phyloP scores from a whole-genome alignment of 1,284 basidiomycete genomes.

The Pyrrhoderma noxium region DNA sequence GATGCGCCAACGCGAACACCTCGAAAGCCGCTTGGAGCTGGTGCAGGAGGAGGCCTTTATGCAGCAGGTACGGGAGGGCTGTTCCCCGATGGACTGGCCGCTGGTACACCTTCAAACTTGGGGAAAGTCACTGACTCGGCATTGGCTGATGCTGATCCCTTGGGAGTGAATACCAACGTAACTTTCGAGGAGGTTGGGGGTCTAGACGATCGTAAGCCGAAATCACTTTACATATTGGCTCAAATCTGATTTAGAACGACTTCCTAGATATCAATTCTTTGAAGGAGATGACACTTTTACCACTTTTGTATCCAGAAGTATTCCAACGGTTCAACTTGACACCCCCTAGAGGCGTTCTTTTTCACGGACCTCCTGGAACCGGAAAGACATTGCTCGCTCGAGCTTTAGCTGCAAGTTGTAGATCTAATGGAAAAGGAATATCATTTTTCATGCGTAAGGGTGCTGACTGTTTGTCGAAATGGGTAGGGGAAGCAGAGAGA shows the following conservation, averaged over 20 bases:
- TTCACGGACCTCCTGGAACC: constrained; percentile 94
- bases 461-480: constrained; percentile 96
- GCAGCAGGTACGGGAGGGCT: constrained; percentile 46
- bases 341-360: constrained; percentile 93
- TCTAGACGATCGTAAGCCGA: constrained; percentile 79
- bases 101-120: constrained; percentile 71
- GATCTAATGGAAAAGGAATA: constrained; percentile 84
- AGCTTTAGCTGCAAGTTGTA: constrained; percentile 91
- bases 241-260: constrained; percentile 2
- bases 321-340: constrained; percentile 95
- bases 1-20: constrained; percentile 60
- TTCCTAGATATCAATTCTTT: constrained; percentile 84
- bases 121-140: constrained; percentile 79
- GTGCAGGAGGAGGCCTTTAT: constrained; percentile 38
- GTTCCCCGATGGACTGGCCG: constrained; percentile 51
- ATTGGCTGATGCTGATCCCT: constrained; percentile 94
- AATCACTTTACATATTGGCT: neutral
- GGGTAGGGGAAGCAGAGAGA: constrained; percentile 98
- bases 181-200: constrained; percentile 98
- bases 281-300: constrained; percentile 98
- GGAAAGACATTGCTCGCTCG: constrained; percentile 92
- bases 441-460: constrained; percentile 99
- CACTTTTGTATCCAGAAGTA: constrained; percentile 94
- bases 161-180: constrained; percentile 90
- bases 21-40: constrained; percentile 50